Base-by-base conservation (phyloP, 352 stramenopile species). In the Pythium biforme region DNA sequence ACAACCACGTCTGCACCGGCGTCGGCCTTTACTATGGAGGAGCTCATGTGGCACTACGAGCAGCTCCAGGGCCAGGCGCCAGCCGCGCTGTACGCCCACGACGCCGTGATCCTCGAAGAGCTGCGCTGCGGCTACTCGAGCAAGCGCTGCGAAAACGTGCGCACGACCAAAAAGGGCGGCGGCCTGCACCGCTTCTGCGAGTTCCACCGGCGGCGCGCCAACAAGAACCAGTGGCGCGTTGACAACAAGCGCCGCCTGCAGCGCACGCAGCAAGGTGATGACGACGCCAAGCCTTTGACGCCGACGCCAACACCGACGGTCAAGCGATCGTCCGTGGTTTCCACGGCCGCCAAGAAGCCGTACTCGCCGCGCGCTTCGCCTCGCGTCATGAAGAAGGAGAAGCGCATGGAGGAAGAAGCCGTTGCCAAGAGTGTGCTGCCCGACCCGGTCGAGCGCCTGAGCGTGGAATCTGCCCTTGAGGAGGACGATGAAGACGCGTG, bases 171-270 rank as follows among this genome's bases (percentile, higher is more conserved):
- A 45, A 62, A 62, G 12, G 55, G 55, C 55, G 55, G 55, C 15
- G 55, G 55, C 15, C 45, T 62, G 17, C 55, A 62, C 31, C 55
- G 55, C 17, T 61, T 61, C 20, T 61, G 54, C 41, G 54, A 61
- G 20, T 61, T 61, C 34, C 83, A 92, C 57, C 81, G 83, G 27
- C 74, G 74, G 51, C 81, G 80, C 25, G 83, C 83, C 63, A 92
- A 92, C 61, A 73, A 85, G 55, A 85, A 86, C 57, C 83, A 92
- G 66, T 76, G 83, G 41, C 82, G 83, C 10, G 77, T 88, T 51
- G 79, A 92, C 14, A 67, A 77, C 49, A 79, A 82, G 66, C 75
- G 76, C 52, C 70, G 70, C 43, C 69, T 75, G 56, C 62, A 66
- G 8, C 51, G 48, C 27, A 52, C 27, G 27, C 25, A 56, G 27